phyloP scores from a whole-genome alignment of 1,284 basidiomycete species.

The Cutaneotrichosporon cyanovorans region DNA sequence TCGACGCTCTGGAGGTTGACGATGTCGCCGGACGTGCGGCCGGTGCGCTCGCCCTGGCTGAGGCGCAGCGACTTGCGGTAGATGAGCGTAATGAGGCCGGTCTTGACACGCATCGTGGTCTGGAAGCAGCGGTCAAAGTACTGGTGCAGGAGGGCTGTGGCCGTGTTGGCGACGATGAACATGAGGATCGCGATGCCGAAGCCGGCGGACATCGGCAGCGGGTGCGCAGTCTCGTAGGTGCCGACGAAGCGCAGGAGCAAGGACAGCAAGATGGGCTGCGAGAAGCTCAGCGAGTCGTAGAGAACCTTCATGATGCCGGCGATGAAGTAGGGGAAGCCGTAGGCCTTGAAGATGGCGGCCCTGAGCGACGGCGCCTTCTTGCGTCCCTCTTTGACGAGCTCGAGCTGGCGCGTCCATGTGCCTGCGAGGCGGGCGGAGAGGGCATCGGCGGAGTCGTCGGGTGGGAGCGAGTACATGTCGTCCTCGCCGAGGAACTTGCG shows the following conservation, averaged over 20 bases:
- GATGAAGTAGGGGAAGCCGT: constrained; percentile 66
- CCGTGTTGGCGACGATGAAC: constrained; percentile 67
- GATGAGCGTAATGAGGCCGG: constrained; percentile 74
- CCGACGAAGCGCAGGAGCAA: constrained; percentile 75
- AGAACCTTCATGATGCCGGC: constrained; percentile 65
- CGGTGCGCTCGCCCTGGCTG: constrained; percentile 69
- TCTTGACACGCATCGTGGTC: constrained; percentile 75
- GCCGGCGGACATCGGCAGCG: constrained; percentile 51
- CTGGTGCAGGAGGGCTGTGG: constrained; percentile 81
- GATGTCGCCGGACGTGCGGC: constrained; percentile 77
- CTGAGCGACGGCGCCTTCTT: constrained; percentile 63
- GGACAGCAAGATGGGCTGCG: constrained; percentile 82
- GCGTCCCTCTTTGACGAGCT: constrained; percentile 48
- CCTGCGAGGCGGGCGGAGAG: constrained; percentile 58
- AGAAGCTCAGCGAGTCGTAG: constrained; percentile 74
- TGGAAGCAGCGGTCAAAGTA: constrained; percentile 53
- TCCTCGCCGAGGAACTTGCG: constrained; percentile 60
- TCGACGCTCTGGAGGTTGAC: constrained; percentile 85
- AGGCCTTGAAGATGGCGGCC: constrained; percentile 64
- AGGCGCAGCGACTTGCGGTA: constrained; percentile 81
- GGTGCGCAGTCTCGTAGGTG: constrained; percentile 50
- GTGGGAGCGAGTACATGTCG: constrained; percentile 62
- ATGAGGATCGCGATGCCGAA: constrained; percentile 69
- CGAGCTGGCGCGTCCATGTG: constrained; percentile 46
- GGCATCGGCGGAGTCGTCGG: constrained; percentile 63